A percentile compares a stretch with the other conserved stretches of the same genome.
Evolutionary conservation across 306 rosid species (phyloP).

Genomic region (Dalbergia oliveri): DNA sequence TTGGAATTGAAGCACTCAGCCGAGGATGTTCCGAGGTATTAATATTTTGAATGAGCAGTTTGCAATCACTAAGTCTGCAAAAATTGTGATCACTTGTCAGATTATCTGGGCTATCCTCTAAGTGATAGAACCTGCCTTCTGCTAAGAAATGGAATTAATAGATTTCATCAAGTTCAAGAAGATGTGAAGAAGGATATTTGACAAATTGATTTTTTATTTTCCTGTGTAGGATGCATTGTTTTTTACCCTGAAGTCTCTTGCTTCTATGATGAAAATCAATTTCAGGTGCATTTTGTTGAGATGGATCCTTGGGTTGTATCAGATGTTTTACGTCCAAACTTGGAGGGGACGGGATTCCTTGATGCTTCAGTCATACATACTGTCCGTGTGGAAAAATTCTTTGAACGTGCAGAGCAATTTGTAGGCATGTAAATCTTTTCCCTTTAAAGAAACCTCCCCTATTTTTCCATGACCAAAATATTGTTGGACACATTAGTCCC

Average conservation of each 20-base stretch:
- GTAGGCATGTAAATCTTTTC: conserved; percentile 60
- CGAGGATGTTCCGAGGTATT: conserved; percentile 94
- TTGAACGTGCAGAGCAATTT: conserved; percentile 79
- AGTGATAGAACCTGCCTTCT: conserved; percentile 31
- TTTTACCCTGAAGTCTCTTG: conserved; percentile 26
- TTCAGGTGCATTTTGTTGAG: conserved; percentile 95
- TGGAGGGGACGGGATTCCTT: conserved; percentile 86
- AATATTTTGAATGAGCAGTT: conserved; percentile 41
- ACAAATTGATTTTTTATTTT: conserved; percentile 1
- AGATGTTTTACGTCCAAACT: conserved; percentile 81
- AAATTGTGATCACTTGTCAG: conserved; percentile 12
- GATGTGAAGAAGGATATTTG: conserved; percentile 16
- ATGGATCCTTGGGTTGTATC: conserved; percentile 99
- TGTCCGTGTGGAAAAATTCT: conserved; percentile 81
- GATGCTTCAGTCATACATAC: conserved; percentile 84
- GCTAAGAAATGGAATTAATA: conserved; percentile 3
- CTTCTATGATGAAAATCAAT: conserved; percentile 22
- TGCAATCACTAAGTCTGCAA: conserved; percentile 8
- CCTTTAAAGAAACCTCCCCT: not conserved
- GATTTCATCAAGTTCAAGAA: conserved; percentile 30
- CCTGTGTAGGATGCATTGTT: not conserved
- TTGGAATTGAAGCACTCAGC: conserved; percentile 97
- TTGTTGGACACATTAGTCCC: too few species aligned
- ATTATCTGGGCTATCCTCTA: conserved; percentile 9
- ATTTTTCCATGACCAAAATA: too few species aligned